Percentiles rank a stretch among this genome's conserved stretches.
Conservation (phyloP, 2,329 filamentous ascomycete genomes). For the Dactylellina drechsleri region DNA sequence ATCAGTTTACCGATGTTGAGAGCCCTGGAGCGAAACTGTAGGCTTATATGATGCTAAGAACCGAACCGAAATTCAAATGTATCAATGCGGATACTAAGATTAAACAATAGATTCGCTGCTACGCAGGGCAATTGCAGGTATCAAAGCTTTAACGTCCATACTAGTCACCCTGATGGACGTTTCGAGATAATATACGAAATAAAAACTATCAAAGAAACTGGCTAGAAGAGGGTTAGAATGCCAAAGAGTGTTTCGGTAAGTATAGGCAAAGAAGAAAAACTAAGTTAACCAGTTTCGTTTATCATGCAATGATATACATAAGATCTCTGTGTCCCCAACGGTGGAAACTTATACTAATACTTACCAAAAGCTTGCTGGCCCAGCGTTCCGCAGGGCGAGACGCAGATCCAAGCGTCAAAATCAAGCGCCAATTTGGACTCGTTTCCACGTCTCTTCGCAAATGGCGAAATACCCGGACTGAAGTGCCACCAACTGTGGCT, state of each 20-base stretch:
- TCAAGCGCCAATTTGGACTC: not conserved
- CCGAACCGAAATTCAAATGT: not conserved
- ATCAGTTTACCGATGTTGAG: conserved; percentile 13
- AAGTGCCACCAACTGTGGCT: conserved; percentile 42
- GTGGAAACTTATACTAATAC: not conserved
- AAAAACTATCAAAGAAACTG: conserved; percentile 6
- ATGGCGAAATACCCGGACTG: conserved; percentile 6
- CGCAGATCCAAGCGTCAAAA: conserved; percentile 18
- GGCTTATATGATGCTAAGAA: not conserved
- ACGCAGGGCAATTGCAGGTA: conserved; percentile 22
- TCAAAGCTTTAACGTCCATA: conserved; percentile 23
- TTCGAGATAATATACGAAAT: conserved; percentile 29
- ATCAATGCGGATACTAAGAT: not conserved
- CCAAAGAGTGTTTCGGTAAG: conserved; percentile 33
- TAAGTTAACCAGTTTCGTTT: not conserved
- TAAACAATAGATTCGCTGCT: conserved; percentile 11
- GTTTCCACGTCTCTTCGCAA: conserved; percentile 26
- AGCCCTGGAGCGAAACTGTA: not conserved
- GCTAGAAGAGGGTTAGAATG: not conserved
- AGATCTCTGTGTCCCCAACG: not conserved
- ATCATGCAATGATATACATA: too few species aligned
- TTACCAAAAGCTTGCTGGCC: conserved; percentile 26
- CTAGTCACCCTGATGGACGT: conserved; percentile 13
- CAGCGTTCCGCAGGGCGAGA: not conserved
- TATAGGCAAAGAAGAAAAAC: not conserved